Conservation (phyloP, 768 basidiomycete species). For the Amanita rubescens region DNA sequence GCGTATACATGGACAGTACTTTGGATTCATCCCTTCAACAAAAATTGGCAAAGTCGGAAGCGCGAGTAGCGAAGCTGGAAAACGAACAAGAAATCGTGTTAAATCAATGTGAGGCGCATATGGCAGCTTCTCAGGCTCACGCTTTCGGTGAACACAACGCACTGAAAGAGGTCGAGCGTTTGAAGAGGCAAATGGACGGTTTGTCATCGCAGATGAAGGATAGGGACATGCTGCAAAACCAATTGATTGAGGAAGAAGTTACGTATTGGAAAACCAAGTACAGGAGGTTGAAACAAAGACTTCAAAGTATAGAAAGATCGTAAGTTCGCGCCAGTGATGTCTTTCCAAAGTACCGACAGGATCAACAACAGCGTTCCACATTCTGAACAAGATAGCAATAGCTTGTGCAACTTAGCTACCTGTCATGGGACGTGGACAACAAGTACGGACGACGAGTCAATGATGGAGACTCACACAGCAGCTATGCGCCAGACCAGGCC, state of each 20-base stretch:
- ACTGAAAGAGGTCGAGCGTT: neutral
- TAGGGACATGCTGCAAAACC: neutral
- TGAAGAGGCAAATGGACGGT: neutral
- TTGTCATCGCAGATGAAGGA: neutral
- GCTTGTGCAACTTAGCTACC: neutral
- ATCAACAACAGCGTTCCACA: neutral
- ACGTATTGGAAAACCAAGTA: neutral
- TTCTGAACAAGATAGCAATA: neutral
- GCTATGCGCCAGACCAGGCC: neutral
- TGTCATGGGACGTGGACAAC: neutral
- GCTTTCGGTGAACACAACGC: slow-evolving; percentile 23
- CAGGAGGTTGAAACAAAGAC: neutral
- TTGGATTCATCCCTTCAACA: slow-evolving; percentile 18
- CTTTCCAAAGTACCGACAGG: neutral
- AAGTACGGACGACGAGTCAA: too few relatives aligned
- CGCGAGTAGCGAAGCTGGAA: slow-evolving; percentile 29
- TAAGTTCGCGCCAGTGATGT: neutral
- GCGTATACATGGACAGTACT: slow-evolving; percentile 40
- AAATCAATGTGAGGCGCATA: slow-evolving; percentile 34
- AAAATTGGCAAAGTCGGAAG: slow-evolving; percentile 30
- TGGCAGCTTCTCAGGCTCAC: slow-evolving; percentile 24
- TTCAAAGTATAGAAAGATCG: neutral
- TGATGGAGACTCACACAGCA: neutral
- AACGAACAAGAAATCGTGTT: slow-evolving; percentile 37
- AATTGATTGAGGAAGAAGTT: neutral